Base-by-base conservation (phyloP, 441 rosid species). In the Aquilaria agallochum region DNA sequence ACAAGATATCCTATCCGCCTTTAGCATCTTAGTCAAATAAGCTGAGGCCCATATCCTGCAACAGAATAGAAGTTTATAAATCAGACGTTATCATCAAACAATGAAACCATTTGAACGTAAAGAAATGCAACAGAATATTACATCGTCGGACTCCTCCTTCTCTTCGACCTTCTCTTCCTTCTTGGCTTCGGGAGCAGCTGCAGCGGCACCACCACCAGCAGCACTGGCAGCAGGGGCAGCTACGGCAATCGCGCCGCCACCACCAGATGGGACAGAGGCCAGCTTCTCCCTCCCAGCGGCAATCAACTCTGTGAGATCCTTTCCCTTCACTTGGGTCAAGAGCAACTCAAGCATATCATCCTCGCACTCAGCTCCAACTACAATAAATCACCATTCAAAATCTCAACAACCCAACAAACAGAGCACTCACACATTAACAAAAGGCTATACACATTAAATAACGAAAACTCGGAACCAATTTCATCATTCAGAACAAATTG, bases 331-430 rank as follows among this genome's bases (percentile, higher is more conserved):
- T 75, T 82, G 76, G 5, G 80, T 72, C 67, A 92, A 50, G 48
- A 92, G 84, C 62, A 84, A 71, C 65, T 83, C 83, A 53, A 92
- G 79, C 76, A 73, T 83, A 5, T 81, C 88, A 6, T 82, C 89
- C n/a, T 87, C 94, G 46, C 80, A 88, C 60, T 92, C 93, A 2
- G 78, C 86, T 52, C 98, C 98, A 73, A 89, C 98, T 92, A 78
- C 58, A 70, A 45, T n/a, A 40, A 11, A 2, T 15, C 55, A 52
- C 20, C 27, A 20, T n/a, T 33, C 51, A 44, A 51, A 36, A 42
- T 0, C 10, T 64, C 15, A 65, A 61, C 40, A 50, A 5, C 50
- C 27, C 31, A 51, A 7, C 2, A 31, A 49, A 55, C 3, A 55
- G 6, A n/a, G 10, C 11, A 3, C 11, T 56, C 3, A 11, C 45